Base-by-base conservation (phyloP, 2,329 filamentous ascomycete species). In the Diplodia scrobiculata region DNA sequence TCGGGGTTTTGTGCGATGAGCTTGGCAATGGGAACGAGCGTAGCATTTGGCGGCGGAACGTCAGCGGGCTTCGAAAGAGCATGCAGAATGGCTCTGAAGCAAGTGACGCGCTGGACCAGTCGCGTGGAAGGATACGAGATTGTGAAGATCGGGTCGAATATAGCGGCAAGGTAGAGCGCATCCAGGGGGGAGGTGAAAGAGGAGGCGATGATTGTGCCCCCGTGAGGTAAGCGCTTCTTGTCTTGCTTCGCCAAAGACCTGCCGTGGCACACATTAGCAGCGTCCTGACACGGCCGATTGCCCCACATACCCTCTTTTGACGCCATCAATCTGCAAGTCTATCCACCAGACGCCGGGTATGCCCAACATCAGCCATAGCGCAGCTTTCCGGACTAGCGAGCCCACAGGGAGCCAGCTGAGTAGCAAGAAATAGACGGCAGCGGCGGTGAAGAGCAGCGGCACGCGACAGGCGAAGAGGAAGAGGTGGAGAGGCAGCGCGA, bases 341-440 rank as follows among this genome's bases (percentile, higher is more conserved):
- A 97, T 89, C 94, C 94, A 98, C 92, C 93, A 98, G 67, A 99
- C 91, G 32, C 95, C 94, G 0, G 93, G 92, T 67, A 96, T 90
- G 45, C 88, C 90, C 71, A 99, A 86, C 70, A 98, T 86, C 68
- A 87, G 85, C 94, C 95, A 98, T 63, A 98, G 81, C 58, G 92
- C 87, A 13, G 91, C 87, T 79, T 98, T 98, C 73, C 92, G 92
- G 51, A 88, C 79, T 38, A 88, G 73, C 9, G 84, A 84, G 1
- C 87, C 87, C 10, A 90, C 83, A 0, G 92, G 92, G 14, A 97
- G 85, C 84, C 89, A 91, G 80, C 94, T 91, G 63, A 98, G 84
- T 68, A 97, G 73, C 68, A 91, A 75, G 76, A 98, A 95, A 80
- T 96, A 96, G 73, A 86, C 78, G 52, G 86, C 72, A 25, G 84